These are phyloP conservation scores for Coleophoma crateriformis DNA, from an alignment of 2,329 filamentous ascomycete genomes.

Conservation along the genomic window DNA sequence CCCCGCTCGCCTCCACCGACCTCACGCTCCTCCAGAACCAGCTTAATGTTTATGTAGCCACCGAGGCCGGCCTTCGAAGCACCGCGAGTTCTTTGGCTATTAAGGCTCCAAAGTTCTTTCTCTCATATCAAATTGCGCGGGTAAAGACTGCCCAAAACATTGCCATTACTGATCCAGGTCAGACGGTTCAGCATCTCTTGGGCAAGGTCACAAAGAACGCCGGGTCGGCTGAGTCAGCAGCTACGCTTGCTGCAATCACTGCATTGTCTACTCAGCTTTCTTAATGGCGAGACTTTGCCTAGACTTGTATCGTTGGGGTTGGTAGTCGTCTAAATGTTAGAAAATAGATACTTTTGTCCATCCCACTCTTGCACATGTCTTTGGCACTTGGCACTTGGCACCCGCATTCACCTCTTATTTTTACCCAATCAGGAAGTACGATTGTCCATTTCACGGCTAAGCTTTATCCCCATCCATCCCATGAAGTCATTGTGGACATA, in stretches of 20 bases:
- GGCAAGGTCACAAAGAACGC: conserved; percentile 53
- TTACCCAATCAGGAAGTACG: too few species aligned
- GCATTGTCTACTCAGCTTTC: conserved; percentile 19
- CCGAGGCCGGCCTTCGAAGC: conserved; percentile 52
- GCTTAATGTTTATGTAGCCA: conserved; percentile 52
- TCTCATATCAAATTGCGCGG: conserved; percentile 51
- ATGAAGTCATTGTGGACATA: too few species aligned
- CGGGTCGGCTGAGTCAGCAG: conserved; percentile 35
- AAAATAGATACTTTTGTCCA: too few species aligned
- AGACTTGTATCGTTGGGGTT: too few species aligned
- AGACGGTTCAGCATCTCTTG: conserved; percentile 49
- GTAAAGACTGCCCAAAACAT: conserved; percentile 56
- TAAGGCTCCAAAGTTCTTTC: conserved; percentile 60
- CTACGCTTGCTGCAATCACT: conserved; percentile 46
- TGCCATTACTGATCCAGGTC: conserved; percentile 41
- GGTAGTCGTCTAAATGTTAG: too few species aligned
- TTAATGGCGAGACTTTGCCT: not conserved
- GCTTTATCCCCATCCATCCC: too few species aligned
- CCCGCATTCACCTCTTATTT: too few species aligned
- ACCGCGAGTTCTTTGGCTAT: conserved; percentile 47
- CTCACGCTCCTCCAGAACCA: conserved; percentile 45
- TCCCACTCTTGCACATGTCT: too few species aligned
- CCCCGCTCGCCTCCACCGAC: conserved; percentile 41
- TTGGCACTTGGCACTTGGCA: too few species aligned
- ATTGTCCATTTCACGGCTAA: too few species aligned